Evolutionary conservation across 2,329 filamentous ascomycete species (phyloP), one percentile per base, ranked within the genome.

Genomic region (Neopestalotiopsis rosae): DNA sequence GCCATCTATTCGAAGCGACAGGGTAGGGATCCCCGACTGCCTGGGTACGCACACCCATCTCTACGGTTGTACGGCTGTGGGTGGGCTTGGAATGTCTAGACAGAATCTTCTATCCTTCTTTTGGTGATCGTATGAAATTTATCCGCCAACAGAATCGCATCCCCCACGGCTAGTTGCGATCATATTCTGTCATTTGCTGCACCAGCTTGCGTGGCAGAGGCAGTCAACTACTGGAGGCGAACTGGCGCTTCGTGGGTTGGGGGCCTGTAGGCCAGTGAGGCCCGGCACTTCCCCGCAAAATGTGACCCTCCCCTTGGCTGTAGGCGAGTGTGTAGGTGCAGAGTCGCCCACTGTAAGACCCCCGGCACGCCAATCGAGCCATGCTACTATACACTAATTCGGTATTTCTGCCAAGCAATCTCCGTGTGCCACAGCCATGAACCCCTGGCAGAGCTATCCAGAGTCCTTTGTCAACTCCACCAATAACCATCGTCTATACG

Each of bases 241-340:
- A 28, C 1, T 28, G 24, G 24, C 24, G 24, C 24, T n/a, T n/a
- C 38, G 20, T 30, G 24, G 24, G 20, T 13, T 9, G 24, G 24
- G 24, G 24, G 24, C 24, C 24, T 28, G 24, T 28, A 28, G 24
- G 24, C 24, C 24, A 28, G 3, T 28, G 24, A 14, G 17, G n/a
- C 63, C 40, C 38, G 63, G 30, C 12, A 56, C 32, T 66, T 52
- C 63, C 49, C 63, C 63, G 63, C 63, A 66, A 66, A 57, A 57
- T 32, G 42, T 24, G 24, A 66, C 30, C 20, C 13, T 28, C 24
- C 34, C 14, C 52, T 17, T 62, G 30, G 34, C 32, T 38, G 59
- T 5, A n/a, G 32, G 24, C 10, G 17, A 14, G 30, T 17, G 17
- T 38, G 59, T 5, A n/a, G 32, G 24, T 17, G 17, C 45, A 52